Base-by-base conservation (phyloP, 306 rosid species). In the Mimosa bimucronata region DNA sequence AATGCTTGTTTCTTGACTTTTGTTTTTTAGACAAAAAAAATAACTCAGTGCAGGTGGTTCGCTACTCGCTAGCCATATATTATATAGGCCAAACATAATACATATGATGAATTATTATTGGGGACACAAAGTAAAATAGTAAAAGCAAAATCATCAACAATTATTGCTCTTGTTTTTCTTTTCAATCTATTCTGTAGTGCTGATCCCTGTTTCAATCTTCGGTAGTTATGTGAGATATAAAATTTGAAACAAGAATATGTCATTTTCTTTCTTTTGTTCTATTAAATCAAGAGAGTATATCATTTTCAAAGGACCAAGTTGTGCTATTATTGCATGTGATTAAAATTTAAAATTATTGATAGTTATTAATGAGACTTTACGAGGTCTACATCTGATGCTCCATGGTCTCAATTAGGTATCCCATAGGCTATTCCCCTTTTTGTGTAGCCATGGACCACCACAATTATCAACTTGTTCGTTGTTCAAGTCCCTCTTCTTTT, bases 301-400 rank as follows among this genome's bases (percentile, higher is more conserved):
- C 85, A 62, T 80, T 83, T 80, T 83, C 87, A 73, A 73, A 52
- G 79, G 78, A 48, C 73, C 73, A 68, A 42, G 85, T 66, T 72
- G 76, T 58, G 80, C 78, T 48, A 65, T 79, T 72, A 52, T 78
- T 73, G n/a, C n/a, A n/a, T n/a, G 82, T 53, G 61, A 53, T 53
- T 68, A 78, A 58, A 58, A 58, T 58, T 1, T 2, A 25, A 23
- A 57, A 83, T 80, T 80, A 40, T 83, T 76, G 79, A 73, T 50
- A 18, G 23, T 75, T 73, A 74, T 76, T 66, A 50, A 71, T 69
- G 66, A 70, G 77, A 37, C 70, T 41, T 74, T 79, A 83, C 80
- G 73, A 61, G 30, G 89, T 83, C 89, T 52, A 50, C 85, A 79
- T 86, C 87, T 77, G 77, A 86, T 78, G 87, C 67, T 28, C 38